Conservation (phyloP, 768 basidiomycete species). For the Pleurotus pulmonarius region DNA sequence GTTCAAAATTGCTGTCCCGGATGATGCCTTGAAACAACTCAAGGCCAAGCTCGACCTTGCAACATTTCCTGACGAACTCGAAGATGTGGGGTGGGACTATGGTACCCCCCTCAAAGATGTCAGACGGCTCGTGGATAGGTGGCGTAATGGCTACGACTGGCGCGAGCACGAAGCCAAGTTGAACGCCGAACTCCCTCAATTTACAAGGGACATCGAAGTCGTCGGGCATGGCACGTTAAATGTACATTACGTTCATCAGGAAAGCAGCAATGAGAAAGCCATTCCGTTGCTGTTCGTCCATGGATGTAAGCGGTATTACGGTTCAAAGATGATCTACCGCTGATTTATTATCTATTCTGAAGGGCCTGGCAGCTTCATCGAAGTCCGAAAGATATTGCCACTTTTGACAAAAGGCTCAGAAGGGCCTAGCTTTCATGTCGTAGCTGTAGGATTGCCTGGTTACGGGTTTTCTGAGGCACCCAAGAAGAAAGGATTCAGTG, state of each 20-base stretch:
- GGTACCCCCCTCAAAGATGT: constrained; percentile 50
- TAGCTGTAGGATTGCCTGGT: constrained; percentile 54
- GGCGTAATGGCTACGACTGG: constrained; percentile 59
- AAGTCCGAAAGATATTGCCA: constrained; percentile 55
- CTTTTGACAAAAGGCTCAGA: constrained; percentile 38
- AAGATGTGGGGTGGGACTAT: constrained; percentile 47
- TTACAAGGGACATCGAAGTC: constrained; percentile 46
- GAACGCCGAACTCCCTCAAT: constrained; percentile 54
- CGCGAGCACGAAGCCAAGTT: constrained; percentile 43
- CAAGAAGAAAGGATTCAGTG: constrained; percentile 45
- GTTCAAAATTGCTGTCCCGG: constrained; percentile 47
- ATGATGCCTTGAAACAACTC: constrained; percentile 35
- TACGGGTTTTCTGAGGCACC: constrained; percentile 61
- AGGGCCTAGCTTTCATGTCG: constrained; percentile 60
- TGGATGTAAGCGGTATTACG: constrained; percentile 36
- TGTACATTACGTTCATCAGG: constrained; percentile 58
- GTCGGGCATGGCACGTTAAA: constrained; percentile 38
- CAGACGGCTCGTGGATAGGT: constrained; percentile 41
- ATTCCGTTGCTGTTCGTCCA: constrained; percentile 61
- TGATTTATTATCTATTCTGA: not conserved
- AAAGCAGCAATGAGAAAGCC: constrained; percentile 37
- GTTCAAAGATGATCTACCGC: not conserved
- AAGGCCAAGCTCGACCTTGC: constrained; percentile 42
- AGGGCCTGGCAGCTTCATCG: constrained; percentile 64
- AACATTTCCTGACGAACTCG: constrained; percentile 55